Percentiles rank a stretch among this genome's conserved stretches.
Evolutionary conservation across 148 eudicot species (phyloP).

Genomic region (Simmondsia chinensis): DNA sequence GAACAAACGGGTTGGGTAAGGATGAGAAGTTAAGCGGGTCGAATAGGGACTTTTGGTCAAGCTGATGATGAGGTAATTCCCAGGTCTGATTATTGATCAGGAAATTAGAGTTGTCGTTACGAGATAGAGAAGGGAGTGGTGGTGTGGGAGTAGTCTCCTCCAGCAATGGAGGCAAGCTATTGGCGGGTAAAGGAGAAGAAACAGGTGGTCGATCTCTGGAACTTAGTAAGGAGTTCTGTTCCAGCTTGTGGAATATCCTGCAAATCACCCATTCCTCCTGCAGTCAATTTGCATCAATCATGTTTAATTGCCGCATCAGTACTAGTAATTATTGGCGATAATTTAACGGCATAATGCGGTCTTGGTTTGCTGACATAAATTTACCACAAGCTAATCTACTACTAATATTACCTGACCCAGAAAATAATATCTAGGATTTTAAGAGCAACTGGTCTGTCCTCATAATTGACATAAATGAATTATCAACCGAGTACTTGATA

Average conservation of each 20-base stretch:
- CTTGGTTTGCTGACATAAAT: too few relatives aligned
- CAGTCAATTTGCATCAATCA: neutral
- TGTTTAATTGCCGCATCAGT: neutral
- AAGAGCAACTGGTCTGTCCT: too few relatives aligned
- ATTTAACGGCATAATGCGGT: too few relatives aligned
- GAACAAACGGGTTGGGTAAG: too few relatives aligned
- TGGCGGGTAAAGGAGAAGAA: constrained; percentile 10
- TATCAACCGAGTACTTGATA: too few relatives aligned
- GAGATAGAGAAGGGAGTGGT: constrained; percentile 1
- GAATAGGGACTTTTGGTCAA: neutral
- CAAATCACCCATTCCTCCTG: constrained; percentile 93
- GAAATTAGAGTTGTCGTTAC: neutral
- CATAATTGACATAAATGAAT: too few relatives aligned
- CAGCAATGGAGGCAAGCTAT: constrained; percentile 27
- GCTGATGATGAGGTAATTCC: neutral
- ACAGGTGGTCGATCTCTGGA: constrained; percentile 12
- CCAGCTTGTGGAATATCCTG: constrained; percentile 51
- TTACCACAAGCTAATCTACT: too few relatives aligned
- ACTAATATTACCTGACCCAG: too few relatives aligned
- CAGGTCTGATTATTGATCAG: neutral
- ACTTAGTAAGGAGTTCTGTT: constrained; percentile 12
- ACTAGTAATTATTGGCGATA: neutral
- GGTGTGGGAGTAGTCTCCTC: constrained; percentile 9
- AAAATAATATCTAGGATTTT: too few relatives aligned
- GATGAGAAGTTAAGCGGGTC: too few relatives aligned